Conservation (phyloP, 176 grass and related monocot species). For the Phyllostachys edulis region DNA sequence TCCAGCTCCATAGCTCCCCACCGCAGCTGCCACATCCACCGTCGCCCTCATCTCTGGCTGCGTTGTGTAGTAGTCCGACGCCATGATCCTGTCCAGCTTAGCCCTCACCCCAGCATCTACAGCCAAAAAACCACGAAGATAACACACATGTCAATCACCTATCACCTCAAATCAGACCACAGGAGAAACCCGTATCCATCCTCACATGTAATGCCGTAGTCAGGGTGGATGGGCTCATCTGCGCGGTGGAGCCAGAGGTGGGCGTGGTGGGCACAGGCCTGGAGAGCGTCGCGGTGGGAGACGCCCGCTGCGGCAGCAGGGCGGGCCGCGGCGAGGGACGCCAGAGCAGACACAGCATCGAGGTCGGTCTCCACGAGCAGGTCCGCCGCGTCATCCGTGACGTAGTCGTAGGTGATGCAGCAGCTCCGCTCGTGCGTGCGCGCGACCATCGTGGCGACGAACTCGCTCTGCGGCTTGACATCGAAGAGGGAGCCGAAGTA, state of each 20-base stretch:
- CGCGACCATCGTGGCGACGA: conserved; percentile 64
- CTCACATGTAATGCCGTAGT: conserved; percentile 65
- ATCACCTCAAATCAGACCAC: background rate
- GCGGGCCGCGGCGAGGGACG: conserved; percentile 58
- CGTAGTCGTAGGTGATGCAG: conserved; percentile 92
- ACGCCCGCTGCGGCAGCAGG: conserved; percentile 56
- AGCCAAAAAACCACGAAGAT: background rate
- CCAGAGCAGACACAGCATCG: conserved; percentile 57
- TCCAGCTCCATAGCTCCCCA: conserved; percentile 51
- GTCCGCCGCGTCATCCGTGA: conserved; percentile 78
- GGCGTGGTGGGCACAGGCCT: conserved; percentile 67
- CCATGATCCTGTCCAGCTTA: conserved; percentile 85
- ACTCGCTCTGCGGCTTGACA: conserved; percentile 73
- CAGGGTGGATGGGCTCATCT: conserved; percentile 62
- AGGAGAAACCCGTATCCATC: background rate
- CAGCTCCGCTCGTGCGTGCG: conserved; percentile 75
- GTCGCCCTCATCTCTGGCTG: conserved; percentile 64
- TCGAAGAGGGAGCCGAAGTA: conserved; percentile 91
- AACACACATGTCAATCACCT: background rate
- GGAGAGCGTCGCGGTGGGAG: conserved; percentile 76
- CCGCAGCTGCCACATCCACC: conserved; percentile 61
- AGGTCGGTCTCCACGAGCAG: conserved; percentile 70
- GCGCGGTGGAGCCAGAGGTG: conserved; percentile 60
- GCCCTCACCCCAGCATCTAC: conserved; percentile 80
- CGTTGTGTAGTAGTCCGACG: conserved; percentile 75